Base-by-base conservation (phyloP, 768 basidiomycete species). In the Fistulinella prunicolor region DNA sequence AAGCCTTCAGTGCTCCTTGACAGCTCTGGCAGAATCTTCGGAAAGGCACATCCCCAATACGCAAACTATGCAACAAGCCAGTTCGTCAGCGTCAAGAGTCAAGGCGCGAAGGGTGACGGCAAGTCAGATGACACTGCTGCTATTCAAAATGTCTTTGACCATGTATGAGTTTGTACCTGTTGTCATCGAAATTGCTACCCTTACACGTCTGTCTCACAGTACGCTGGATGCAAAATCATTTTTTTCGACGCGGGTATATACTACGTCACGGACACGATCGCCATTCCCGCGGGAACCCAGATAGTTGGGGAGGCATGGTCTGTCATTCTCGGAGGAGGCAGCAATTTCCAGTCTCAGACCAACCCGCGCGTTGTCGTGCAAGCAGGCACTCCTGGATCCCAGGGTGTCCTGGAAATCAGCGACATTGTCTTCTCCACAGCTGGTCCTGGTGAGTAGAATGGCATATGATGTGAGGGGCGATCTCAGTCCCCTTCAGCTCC, bases 61-160 rank as follows among this genome's bases (percentile, higher is more conserved):
- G 77, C 67, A 21, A 61, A 64, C 43, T 84, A 82, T 54, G 75
- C 79, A 24, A 68, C 77, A 22, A 73, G 65, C 53, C 78, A 89
- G 57, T 77, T 90, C 59, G 73, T 89, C 47, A 87, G 85, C 54
- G 85, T 85, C 40, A 82, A 78, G 54, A 75, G 76, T 50, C 62
- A 81, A 44, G 89, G 87, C 13, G 88, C 86, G 4, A 77, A 70
- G 50, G 89, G 89, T 29, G 86, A 90, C 50, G 89, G 89, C 3
- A 59, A 58, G 19, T 84, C 86, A 2, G 89, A 91, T 60, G 89
- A 91, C 57, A 89, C 88, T 0, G 70, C 70, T 26, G 83, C 82
- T 16, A 70, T 91, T 22, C 74, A 81, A 53, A 68, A 72, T 6
- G 68, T 87, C 16, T 74, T 91, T 41, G 59, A 75, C 38, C 63